Base-by-base conservation (phyloP, 768 basidiomycete species). In the Xerocomus potaroensis region DNA sequence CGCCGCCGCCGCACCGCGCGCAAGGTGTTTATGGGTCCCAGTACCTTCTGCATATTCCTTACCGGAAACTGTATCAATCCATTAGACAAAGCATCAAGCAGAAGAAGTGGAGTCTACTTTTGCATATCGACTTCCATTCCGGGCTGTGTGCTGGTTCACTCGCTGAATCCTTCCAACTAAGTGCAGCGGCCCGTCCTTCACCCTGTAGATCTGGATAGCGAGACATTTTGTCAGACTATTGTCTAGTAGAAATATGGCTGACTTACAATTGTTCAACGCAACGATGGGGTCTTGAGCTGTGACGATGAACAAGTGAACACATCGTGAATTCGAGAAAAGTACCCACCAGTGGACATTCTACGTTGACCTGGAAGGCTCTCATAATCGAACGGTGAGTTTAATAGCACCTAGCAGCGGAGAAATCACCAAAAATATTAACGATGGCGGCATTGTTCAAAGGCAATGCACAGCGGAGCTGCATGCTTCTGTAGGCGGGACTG, bases 111-210 rank as follows among this genome's bases (percentile, higher is more conserved):
- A 51, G 47, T 56, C 49, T 39, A 82, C 84, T 74, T 72, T 80
- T 83, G 63, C 83, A 85, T 5, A 73, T 53, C 3, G 69, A 73
- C 2, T 70, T 81, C 83, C 83, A 86, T 31, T 62, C 56, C 6
- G 74, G 76, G 3, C 61, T 64, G 44, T 81, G 71, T 11, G 62
- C 64, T 0, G 70, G 69, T 0, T 81, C 82, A 9, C 61, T 62
- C 5, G 55, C 59, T 0, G 66, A 69, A 37, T 83, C 79, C 18
- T 69, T 57, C 81, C 82, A 87, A 54, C 73, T 79, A 23, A 85
- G 69, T 23, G 75, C 56, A 15, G 73, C 47, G 29, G 69, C 57
- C 27, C 66, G 65, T 12, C 69, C 67, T 32, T 60, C 65, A n/a
- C 63, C 65, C 59, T 83, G 81, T 21, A 87, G 68, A 62, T 80